Percentiles rank a stretch among this genome's conserved stretches.
Evolutionary conservation across 2,329 filamentous ascomycete genomes (phyloP).

Genomic region (Alternaria sp.): DNA sequence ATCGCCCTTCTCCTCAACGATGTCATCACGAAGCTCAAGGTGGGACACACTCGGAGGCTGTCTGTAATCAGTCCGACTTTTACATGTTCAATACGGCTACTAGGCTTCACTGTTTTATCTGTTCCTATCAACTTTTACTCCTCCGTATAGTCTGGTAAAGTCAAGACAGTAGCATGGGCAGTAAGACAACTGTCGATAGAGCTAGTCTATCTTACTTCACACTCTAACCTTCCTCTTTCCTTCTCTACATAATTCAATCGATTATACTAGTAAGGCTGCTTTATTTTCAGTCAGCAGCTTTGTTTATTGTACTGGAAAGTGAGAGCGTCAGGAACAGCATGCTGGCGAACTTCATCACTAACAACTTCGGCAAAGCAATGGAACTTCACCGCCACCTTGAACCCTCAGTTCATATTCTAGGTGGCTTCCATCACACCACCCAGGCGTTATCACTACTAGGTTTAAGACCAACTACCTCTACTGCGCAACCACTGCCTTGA

Average conservation of each 20-base stretch:
- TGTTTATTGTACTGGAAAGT: neutral
- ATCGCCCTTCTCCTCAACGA: neutral
- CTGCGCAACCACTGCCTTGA: accelerated
- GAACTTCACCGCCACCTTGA: neutral
- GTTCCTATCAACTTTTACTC: neutral
- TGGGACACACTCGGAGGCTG: neutral
- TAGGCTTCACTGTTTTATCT: neutral
- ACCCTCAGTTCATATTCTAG: accelerated
- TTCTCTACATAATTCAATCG: neutral
- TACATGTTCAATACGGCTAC: neutral
- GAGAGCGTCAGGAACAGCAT: neutral
- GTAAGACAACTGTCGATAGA: neutral
- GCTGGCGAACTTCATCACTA: neutral
- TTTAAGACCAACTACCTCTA: neutral
- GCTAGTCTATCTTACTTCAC: neutral
- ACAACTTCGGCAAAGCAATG: neutral
- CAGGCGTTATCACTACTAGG: accelerated
- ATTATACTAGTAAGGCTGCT: neutral
- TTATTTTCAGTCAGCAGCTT: neutral
- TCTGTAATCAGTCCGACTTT: neutral
- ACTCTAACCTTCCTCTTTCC: neutral
- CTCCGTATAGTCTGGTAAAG: neutral
- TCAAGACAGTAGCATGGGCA: neutral
- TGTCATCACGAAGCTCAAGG: neutral
- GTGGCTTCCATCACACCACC: too few relatives aligned